These are phyloP conservation scores for Rhodamnia rubescens DNA, from an alignment of 345 rosid genomes.

Conservation along the genomic window DNA sequence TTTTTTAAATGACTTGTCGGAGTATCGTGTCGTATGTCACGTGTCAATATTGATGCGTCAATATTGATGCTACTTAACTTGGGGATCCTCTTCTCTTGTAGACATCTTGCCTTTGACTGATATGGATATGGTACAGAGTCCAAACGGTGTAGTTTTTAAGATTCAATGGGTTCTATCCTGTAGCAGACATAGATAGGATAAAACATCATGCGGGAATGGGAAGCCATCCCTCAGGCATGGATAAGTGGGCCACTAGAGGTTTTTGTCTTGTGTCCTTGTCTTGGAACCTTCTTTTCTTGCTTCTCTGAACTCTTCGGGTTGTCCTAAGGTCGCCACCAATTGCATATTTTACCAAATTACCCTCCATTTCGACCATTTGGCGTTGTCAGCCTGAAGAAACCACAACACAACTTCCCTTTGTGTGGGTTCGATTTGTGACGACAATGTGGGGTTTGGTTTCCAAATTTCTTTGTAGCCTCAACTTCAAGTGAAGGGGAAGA, in stretches of 20 bases:
- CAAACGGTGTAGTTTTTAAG: too few relatives aligned
- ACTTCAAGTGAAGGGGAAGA: neutral
- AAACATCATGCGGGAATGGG: neutral
- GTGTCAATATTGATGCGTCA: too few relatives aligned
- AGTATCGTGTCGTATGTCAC: too few relatives aligned
- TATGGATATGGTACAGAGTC: too few relatives aligned
- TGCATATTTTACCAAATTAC: neutral
- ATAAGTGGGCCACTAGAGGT: neutral
- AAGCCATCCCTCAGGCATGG: neutral
- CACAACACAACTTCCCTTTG: neutral
- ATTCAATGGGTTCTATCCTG: too few relatives aligned
- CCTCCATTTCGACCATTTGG: neutral
- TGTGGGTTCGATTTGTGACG: neutral
- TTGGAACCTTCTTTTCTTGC: neutral
- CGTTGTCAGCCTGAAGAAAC: neutral
- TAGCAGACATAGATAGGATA: too few relatives aligned
- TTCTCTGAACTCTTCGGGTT: neutral
- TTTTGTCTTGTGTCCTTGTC: neutral
- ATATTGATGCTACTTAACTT: too few relatives aligned
- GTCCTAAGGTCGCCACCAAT: neutral
- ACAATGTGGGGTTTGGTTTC: neutral
- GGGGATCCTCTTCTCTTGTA: too few relatives aligned
- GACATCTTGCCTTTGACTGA: too few relatives aligned
- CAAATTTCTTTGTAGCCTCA: neutral
- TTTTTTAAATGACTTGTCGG: too few relatives aligned